Conservation (phyloP, 2,329 filamentous ascomycete genomes). For the Aspergillus pseudoterreus region DNA sequence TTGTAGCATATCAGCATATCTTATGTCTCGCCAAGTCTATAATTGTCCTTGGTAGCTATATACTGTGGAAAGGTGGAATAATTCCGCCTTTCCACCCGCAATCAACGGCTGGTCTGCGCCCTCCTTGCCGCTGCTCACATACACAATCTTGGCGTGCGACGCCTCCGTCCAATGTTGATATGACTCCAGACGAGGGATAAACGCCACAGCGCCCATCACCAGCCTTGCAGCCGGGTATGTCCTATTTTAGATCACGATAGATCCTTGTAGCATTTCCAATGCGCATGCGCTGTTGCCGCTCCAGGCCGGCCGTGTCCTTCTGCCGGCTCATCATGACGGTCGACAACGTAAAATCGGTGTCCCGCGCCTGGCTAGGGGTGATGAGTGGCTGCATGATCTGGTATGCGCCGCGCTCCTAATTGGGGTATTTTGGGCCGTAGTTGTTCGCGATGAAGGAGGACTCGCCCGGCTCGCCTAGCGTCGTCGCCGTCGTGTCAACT, state of each 20-base stretch:
- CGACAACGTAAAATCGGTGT: conserved; percentile 42
- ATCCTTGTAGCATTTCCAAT: conserved; percentile 39
- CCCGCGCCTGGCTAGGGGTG: conserved; percentile 35
- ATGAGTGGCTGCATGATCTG: conserved; percentile 46
- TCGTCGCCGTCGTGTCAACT: conserved; percentile 31
- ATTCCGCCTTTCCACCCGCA: conserved; percentile 13
- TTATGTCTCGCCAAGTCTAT: neutral
- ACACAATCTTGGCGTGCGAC: conserved; percentile 22
- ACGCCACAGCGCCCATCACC: conserved; percentile 38
- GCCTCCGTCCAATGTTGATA: conserved; percentile 34
- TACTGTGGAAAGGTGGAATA: conserved; percentile 18
- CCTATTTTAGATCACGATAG: conserved; percentile 31
- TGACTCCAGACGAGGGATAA: conserved; percentile 31
- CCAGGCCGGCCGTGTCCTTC: conserved; percentile 21
- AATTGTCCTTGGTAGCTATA: too few species aligned
- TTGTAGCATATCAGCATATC: too few species aligned
- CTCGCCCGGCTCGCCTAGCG: conserved; percentile 28
- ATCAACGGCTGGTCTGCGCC: conserved; percentile 19
- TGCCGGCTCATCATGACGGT: conserved; percentile 40
- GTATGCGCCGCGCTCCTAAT: conserved; percentile 34
- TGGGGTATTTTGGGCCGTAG: conserved; percentile 46
- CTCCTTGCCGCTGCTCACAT: conserved; percentile 16
- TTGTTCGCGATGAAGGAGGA: conserved; percentile 46
- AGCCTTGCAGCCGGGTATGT: conserved; percentile 26
- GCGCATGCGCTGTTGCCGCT: conserved; percentile 30